Conservation (phyloP, 2,329 filamentous ascomycete species). For the Fusarium brachygibbosum region DNA sequence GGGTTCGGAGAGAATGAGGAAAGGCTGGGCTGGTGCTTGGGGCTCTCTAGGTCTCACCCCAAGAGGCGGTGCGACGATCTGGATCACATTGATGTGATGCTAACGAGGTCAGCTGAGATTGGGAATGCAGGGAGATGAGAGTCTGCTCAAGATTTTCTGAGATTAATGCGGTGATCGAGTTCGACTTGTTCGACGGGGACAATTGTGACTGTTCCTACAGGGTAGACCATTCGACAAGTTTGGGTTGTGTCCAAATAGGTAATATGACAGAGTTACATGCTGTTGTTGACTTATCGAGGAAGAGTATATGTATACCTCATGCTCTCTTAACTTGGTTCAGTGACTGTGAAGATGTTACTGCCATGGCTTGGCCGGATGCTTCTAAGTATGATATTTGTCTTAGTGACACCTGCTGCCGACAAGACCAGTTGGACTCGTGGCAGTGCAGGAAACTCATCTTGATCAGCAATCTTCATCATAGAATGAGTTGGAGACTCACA, state of each 20-base stretch:
- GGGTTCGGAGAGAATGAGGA: background rate
- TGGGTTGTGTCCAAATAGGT: background rate
- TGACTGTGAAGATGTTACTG: background rate
- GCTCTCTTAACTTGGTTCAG: too few species aligned
- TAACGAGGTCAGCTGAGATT: background rate
- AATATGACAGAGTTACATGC: background rate
- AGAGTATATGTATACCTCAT: background rate
- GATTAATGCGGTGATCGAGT: slow-evolving; percentile 6
- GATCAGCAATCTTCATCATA: background rate
- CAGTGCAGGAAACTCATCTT: background rate
- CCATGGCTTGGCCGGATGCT: background rate
- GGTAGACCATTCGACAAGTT: background rate
- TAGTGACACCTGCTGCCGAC: background rate
- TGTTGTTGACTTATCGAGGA: background rate
- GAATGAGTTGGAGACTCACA: background rate
- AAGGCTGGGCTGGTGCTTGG: background rate
- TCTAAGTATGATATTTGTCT: background rate
- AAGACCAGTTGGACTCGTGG: background rate
- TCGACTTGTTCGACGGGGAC: background rate
- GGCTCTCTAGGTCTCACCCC: background rate
- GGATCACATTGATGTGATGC: slow-evolving; percentile 16
- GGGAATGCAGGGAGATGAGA: slow-evolving; percentile 8
- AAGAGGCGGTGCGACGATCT: slow-evolving; percentile 22
- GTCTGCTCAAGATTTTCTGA: background rate
- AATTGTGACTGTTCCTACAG: background rate